Evolutionary conservation across 306 rosid species (phyloP).

Genomic region (Malus orientalis): DNA sequence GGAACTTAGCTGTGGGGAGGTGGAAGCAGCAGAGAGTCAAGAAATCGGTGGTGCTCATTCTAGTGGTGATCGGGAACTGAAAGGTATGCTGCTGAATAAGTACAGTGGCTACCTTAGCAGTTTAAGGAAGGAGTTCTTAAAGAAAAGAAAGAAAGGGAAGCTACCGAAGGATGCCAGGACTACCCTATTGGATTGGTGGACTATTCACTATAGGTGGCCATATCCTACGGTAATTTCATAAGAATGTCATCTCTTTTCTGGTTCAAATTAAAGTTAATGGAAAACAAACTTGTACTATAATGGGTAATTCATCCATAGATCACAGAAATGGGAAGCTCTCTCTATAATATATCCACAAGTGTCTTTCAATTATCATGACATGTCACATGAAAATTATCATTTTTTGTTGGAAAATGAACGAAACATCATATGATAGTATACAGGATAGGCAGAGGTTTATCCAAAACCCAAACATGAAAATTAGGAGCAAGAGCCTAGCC

Average conservation of each 20-base stretch:
- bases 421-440: not conserved
- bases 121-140: constrained; percentile 61
- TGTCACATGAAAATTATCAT: not conserved
- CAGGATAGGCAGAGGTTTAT: not conserved
- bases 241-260: not conserved
- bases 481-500: too few species aligned
- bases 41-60: constrained; percentile 10
- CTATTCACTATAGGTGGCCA: constrained; percentile 69
- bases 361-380: not conserved
- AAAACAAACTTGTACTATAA: not conserved
- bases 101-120: constrained; percentile 74
- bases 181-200: constrained; percentile 67
- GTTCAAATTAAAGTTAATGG: not conserved
- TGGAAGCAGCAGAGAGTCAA: constrained; percentile 23
- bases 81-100: constrained; percentile 66
- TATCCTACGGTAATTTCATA: constrained; percentile 65
- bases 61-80: constrained; percentile 39
- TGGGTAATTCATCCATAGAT: not conserved
- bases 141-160: constrained; percentile 76
- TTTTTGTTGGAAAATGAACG: too few species aligned
- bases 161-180: constrained; percentile 77
- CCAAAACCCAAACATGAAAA: too few species aligned
- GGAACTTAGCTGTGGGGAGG: constrained; percentile 32
- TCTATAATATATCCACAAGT: not conserved
- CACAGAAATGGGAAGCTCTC: too few species aligned